Evolutionary conservation across 2,329 filamentous ascomycete species (phyloP).

Genomic region (Fusarium sp.): DNA sequence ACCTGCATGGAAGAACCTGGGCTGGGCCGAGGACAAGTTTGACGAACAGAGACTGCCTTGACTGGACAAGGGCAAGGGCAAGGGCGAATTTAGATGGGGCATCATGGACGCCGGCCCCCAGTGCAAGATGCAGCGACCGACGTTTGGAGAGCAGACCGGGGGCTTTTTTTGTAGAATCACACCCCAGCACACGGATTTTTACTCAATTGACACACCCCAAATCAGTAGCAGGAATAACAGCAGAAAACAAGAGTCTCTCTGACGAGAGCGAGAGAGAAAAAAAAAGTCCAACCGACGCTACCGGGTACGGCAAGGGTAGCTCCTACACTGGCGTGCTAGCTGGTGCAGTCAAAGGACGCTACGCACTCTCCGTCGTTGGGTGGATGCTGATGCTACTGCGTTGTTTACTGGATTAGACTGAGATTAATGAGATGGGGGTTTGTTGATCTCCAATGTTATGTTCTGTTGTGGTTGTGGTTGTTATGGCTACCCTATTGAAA

Average conservation of each 20-base stretch:
- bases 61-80: conserved; percentile 38
- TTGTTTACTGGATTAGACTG: conserved; percentile 38
- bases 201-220: conserved; percentile 27
- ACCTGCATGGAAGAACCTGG: conserved; percentile 45
- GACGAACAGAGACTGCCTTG: conserved; percentile 31
- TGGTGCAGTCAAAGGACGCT: conserved; percentile 37
- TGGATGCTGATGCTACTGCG: conserved; percentile 39
- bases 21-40: conserved; percentile 46
- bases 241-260: conserved; percentile 2
- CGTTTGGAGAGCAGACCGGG: conserved; percentile 28
- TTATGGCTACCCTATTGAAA: conserved; percentile 29
- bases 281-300: conserved; percentile 48
- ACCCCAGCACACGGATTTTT: conserved; percentile 31
- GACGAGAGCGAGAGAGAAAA: conserved; percentile 24
- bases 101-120: conserved; percentile 21
- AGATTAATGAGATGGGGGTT: conserved; percentile 27
- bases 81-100: conserved; percentile 43
- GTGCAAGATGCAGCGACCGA: conserved; percentile 49
- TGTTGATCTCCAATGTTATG: conserved; percentile 40
- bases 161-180: conserved; percentile 24
- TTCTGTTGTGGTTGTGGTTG: conserved; percentile 32
- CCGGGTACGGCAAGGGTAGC: conserved; percentile 46
- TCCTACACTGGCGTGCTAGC: conserved; percentile 43
- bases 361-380: conserved; percentile 32
- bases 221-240: conserved; percentile 19